These are phyloP conservation scores for Musa balbisiana DNA, from an alignment of 202 grass and related monocot genomes.

Conservation along the genomic window DNA sequence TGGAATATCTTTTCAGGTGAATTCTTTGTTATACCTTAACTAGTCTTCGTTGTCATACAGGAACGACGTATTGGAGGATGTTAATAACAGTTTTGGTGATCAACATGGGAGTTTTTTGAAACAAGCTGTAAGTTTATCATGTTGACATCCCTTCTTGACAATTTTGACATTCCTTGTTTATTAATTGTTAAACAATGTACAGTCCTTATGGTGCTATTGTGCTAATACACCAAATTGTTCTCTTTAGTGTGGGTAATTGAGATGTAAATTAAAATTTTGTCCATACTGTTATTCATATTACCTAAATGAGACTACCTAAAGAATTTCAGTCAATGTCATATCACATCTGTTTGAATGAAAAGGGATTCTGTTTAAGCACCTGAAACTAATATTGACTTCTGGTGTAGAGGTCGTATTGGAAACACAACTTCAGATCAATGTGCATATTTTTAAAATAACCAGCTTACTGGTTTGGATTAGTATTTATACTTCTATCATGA, in stretches of 20 bases:
- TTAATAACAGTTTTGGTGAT: neutral
- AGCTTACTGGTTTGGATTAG: too few relatives aligned
- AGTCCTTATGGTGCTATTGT: neutral
- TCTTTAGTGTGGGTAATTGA: neutral
- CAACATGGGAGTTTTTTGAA: neutral
- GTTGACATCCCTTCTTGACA: neutral
- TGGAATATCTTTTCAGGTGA: neutral
- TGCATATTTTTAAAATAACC: too few relatives aligned
- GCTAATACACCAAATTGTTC: neutral
- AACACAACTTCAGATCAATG: too few relatives aligned
- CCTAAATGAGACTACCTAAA: too few relatives aligned
- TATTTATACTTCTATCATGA: too few relatives aligned
- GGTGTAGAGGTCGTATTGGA: too few relatives aligned
- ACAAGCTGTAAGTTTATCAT: conserved; percentile 17
- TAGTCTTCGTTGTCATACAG: neutral
- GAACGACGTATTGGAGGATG: neutral
- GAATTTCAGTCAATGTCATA: too few relatives aligned
- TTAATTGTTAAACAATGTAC: neutral
- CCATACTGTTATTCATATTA: too few relatives aligned
- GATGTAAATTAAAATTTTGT: too few relatives aligned
- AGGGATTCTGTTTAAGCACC: too few relatives aligned
- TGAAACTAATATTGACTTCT: too few relatives aligned
- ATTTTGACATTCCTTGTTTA: neutral
- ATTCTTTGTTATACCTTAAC: neutral
- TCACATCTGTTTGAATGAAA: too few relatives aligned